These are phyloP conservation scores for Capronia coronata DNA, from an alignment of 2,329 filamentous ascomycete genomes.

Conservation along the genomic window DNA sequence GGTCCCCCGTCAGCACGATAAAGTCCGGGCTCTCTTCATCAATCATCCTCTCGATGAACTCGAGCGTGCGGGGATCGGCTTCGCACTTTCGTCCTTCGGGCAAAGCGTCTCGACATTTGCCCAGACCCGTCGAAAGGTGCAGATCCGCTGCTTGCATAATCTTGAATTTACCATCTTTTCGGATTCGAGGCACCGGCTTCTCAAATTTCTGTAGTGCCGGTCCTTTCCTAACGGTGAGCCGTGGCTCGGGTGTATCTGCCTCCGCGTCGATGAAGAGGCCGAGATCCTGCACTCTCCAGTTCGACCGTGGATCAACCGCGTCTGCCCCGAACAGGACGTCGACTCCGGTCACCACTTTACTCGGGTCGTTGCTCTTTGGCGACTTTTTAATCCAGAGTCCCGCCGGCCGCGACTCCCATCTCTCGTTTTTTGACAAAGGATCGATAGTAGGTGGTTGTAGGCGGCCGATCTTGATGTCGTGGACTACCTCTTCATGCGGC, in stretches of 20 bases:
- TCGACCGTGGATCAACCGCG: constrained; percentile 78
- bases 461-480: constrained; percentile 70
- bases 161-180: constrained; percentile 89
- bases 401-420: constrained; percentile 70
- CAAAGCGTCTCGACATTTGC: constrained; percentile 76
- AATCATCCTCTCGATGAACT: constrained; percentile 75
- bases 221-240: constrained; percentile 73
- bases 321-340: constrained; percentile 87
- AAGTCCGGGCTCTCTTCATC: constrained; percentile 92
- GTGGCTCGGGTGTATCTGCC: constrained; percentile 57
- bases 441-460: constrained; percentile 59
- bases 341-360: constrained; percentile 67
- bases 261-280: constrained; percentile 63
- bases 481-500: constrained; percentile 66
- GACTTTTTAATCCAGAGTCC: constrained; percentile 80
- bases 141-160: constrained; percentile 95
- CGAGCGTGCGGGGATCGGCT: constrained; percentile 82
- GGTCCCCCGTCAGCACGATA: constrained; percentile 85
- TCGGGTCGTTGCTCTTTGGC: constrained; percentile 64
- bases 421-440: constrained; percentile 50
- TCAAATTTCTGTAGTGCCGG: constrained; percentile 52
- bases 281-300: constrained; percentile 73
- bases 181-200: constrained; percentile 69
- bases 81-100: constrained; percentile 76
- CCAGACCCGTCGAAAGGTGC: constrained; percentile 84